These are phyloP conservation scores for Persicaria tinctoria DNA, from an alignment of 148 eudicot genomes.

Conservation along the genomic window DNA sequence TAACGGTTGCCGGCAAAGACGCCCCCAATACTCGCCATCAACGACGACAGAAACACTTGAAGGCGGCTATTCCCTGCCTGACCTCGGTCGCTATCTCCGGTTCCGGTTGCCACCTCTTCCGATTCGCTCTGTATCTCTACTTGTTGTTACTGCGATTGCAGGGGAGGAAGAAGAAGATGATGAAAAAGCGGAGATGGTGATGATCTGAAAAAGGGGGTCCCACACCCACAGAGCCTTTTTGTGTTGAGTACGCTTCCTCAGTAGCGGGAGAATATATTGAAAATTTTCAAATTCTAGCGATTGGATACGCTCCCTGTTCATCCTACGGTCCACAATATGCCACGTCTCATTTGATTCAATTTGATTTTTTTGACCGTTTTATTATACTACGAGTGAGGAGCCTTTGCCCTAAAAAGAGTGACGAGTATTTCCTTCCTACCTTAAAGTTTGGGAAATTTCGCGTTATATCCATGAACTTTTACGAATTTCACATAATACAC, in stretches of 20 bases:
- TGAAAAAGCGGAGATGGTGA: background rate
- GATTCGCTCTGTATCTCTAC: background rate
- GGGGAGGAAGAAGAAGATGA: background rate
- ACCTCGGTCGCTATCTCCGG: slow-evolving; percentile 27
- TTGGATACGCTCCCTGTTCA: slow-evolving; percentile 7
- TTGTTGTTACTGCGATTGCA: background rate
- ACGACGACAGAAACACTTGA: slow-evolving; percentile 40
- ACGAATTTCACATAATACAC: too few relatives aligned
- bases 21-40: slow-evolving; percentile 49
- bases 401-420: background rate
- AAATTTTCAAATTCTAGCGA: slow-evolving; percentile 14
- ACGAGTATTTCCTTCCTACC: too few relatives aligned
- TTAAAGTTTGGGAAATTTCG: background rate
- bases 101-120: slow-evolving; percentile 42
- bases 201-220: background rate
- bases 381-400: background rate
- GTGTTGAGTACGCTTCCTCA: slow-evolving; percentile 10
- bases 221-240: background rate
- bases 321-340: slow-evolving; percentile 1
- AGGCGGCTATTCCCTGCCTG: slow-evolving; percentile 54
- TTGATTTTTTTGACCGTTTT: slow-evolving; percentile 2
- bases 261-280: slow-evolving; percentile 17
- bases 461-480: too few relatives aligned
- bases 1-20: slow-evolving; percentile 29
- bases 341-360: slow-evolving; percentile 2